Percentiles rank a stretch among this genome's conserved stretches.
phyloP scores from a whole-genome alignment of 768 basidiomycete species.

The Lactifluus echinatus region DNA sequence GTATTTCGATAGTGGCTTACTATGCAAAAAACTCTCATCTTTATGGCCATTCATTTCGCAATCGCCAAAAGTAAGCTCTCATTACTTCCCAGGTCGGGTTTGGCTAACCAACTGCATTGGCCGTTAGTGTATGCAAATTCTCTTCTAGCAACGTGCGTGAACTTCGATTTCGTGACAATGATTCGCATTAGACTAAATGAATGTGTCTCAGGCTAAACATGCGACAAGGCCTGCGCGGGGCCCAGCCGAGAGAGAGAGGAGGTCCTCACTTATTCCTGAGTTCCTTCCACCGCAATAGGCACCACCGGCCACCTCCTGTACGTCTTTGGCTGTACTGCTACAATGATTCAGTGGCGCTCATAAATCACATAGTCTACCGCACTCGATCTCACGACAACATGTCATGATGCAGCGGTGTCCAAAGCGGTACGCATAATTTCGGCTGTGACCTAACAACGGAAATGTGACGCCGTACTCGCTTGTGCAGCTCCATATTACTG shows the following conservation, averaged over 20 bases:
- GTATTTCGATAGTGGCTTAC: conserved; percentile 12
- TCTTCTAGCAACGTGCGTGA: conserved; percentile 18
- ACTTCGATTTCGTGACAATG: background rate
- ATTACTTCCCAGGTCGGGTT: background rate
- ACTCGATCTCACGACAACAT: background rate
- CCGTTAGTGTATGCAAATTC: conserved; percentile 20
- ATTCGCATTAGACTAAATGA: background rate
- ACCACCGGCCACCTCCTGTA: background rate
- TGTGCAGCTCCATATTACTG: conserved; percentile 14
- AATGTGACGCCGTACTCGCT: background rate
- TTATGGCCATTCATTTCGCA: conserved; percentile 20
- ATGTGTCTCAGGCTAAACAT: conserved; percentile 13
- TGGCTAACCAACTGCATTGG: background rate
- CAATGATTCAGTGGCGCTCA: background rate
- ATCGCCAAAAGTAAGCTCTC: conserved; percentile 17
- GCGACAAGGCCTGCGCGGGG: conserved; percentile 9
- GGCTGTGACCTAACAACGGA: background rate
- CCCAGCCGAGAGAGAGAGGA: background rate
- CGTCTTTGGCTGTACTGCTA: background rate
- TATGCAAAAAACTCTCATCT: conserved; percentile 17
- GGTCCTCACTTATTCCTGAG: conserved; percentile 12
- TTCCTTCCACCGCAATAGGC: background rate
- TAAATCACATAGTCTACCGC: background rate
- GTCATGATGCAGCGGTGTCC: background rate
- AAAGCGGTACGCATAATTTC: background rate